These are phyloP conservation scores for Cordyceps tenuipes DNA, from an alignment of 2,329 filamentous ascomycete genomes.

Conservation along the genomic window DNA sequence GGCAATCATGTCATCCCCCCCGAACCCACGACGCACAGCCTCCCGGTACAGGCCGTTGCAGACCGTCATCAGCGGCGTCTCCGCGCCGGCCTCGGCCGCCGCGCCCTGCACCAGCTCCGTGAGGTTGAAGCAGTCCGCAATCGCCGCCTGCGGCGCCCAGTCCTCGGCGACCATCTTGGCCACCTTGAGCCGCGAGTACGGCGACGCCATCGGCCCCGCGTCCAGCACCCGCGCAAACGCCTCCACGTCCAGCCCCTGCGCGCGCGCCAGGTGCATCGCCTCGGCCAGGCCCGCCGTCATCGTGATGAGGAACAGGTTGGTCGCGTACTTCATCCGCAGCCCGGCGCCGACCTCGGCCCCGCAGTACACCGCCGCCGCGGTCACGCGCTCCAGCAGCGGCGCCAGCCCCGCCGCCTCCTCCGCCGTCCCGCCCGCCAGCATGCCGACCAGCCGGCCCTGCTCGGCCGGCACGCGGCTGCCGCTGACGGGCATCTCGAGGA, in stretches of 20 bases:
- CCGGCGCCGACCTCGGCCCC: slow-evolving; percentile 24
- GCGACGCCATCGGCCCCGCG: slow-evolving; percentile 24
- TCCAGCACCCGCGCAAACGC: slow-evolving; percentile 23
- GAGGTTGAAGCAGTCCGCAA: slow-evolving; percentile 25
- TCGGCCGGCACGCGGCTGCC: slow-evolving; percentile 27
- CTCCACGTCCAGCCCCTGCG: slow-evolving; percentile 23
- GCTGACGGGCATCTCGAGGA: slow-evolving; percentile 28
- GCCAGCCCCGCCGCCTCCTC: slow-evolving; percentile 14
- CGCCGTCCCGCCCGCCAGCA: slow-evolving; percentile 23
- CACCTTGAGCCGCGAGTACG: slow-evolving; percentile 23
- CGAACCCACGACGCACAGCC: slow-evolving; percentile 16
- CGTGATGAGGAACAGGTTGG: slow-evolving; percentile 23
- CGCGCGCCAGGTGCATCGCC: slow-evolving; percentile 24
- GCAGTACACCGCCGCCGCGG: slow-evolving; percentile 24
- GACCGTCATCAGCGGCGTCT: slow-evolving; percentile 17
- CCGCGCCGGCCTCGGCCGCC: slow-evolving; percentile 13
- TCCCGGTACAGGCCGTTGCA: slow-evolving; percentile 19
- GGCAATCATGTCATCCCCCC: slow-evolving; percentile 23
- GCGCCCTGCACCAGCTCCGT: slow-evolving; percentile 21
- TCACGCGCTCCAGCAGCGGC: slow-evolving; percentile 19
- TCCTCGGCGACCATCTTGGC: slow-evolving; percentile 22
- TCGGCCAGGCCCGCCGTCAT: slow-evolving; percentile 25
- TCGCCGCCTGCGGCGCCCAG: slow-evolving; percentile 23
- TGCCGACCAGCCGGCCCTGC: slow-evolving; percentile 24
- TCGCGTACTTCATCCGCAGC: slow-evolving; percentile 25